Evolutionary conservation across 257 asterid species (phyloP).

Genomic region (Paulownia fortunei): DNA sequence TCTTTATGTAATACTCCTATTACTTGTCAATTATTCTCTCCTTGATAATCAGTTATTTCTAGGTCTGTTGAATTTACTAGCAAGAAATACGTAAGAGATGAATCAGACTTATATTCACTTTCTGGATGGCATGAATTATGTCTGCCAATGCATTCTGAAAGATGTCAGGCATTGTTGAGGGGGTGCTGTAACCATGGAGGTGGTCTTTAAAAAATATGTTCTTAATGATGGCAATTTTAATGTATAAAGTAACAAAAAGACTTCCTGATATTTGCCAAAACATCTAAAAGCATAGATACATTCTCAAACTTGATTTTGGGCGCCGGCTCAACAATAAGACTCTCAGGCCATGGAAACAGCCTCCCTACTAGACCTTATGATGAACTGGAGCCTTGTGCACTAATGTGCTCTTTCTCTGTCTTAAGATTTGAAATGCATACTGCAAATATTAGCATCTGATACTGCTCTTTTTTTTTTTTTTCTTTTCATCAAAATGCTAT

Average conservation of each 20-base stretch:
- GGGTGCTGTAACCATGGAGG: neutral
- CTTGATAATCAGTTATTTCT: neutral
- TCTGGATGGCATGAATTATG: neutral
- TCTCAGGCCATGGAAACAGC: neutral
- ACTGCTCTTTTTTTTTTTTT: neutral
- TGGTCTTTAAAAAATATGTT: neutral
- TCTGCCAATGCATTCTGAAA: neutral
- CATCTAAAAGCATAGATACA: neutral
- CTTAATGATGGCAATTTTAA: neutral
- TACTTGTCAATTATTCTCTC: neutral
- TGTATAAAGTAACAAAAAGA: neutral
- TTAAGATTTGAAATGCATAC: neutral
- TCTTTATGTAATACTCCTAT: neutral
- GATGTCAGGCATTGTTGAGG: neutral
- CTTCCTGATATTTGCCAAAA: neutral
- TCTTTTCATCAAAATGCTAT: neutral
- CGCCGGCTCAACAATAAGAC: neutral
- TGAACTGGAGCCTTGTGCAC: neutral
- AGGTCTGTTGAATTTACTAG: neutral
- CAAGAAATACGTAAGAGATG: neutral
- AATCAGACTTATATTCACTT: neutral
- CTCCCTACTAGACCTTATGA: neutral
- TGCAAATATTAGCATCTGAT: neutral
- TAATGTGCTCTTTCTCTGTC: neutral
- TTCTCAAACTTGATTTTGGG: neutral